A percentile compares a stretch with the other conserved stretches of the same genome.
Evolutionary conservation across 1,284 basidiomycete genomes (phyloP).

Genomic region (Cutaneotrichosporon sp.): DNA sequence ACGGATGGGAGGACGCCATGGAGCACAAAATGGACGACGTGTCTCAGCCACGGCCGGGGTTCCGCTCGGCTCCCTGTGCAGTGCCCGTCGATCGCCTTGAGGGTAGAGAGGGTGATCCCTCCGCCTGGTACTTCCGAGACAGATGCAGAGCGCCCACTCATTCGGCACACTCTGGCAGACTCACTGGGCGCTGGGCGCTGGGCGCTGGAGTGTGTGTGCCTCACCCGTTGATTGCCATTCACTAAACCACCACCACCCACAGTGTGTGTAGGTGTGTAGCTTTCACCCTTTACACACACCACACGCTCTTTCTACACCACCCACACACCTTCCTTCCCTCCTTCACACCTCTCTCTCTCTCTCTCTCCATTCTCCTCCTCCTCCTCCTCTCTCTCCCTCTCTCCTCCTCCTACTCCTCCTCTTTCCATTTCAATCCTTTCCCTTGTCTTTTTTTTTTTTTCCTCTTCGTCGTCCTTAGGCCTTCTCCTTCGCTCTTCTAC

Average conservation of each 20-base stretch:
- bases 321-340: neutral
- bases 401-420: neutral
- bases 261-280: too few species aligned
- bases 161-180: too few species aligned
- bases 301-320: too few species aligned
- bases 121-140: neutral
- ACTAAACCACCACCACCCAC: too few species aligned
- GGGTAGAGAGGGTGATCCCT: too few species aligned
- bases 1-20: neutral
- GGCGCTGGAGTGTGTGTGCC: too few species aligned
- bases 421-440: neutral
- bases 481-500: neutral
- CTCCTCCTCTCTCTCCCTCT: neutral
- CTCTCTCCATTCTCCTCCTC: neutral
- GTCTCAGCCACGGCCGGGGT: slow-evolving; percentile 18
- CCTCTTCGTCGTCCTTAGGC: too few species aligned
- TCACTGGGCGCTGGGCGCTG: too few species aligned
- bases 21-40: slow-evolving; percentile 5
- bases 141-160: neutral
- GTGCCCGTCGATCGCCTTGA: slow-evolving; percentile 10
- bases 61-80: slow-evolving; percentile 14
- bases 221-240: too few species aligned
- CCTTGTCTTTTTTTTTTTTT: neutral
- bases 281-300: too few species aligned
- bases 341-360: neutral